These are phyloP conservation scores for Scheffersomyces insectosa DNA, from an alignment of 1,139 yeast genomes.

Conservation along the genomic window DNA sequence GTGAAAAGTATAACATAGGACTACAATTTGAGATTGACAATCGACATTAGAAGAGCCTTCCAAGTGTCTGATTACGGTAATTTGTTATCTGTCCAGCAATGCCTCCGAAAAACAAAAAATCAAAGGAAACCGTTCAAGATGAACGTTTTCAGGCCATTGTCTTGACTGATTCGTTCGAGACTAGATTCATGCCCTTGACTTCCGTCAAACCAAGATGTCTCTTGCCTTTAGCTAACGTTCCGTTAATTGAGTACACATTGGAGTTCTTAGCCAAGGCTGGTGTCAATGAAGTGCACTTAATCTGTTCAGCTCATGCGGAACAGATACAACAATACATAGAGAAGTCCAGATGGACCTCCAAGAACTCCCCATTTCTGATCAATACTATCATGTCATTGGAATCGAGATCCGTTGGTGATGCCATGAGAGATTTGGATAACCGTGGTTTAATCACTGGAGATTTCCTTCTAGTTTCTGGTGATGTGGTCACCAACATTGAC, in stretches of 20 bases:
- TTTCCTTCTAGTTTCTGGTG: slow-evolving; percentile 88
- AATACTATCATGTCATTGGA: slow-evolving; percentile 83
- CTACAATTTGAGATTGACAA: not conserved
- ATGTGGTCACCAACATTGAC: slow-evolving; percentile 88
- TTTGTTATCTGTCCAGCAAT: slow-evolving; percentile 13
- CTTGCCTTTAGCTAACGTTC: slow-evolving; percentile 88
- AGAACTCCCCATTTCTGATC: slow-evolving; percentile 77
- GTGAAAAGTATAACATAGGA: slow-evolving; percentile 3
- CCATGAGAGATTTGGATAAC: slow-evolving; percentile 92
- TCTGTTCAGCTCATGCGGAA: slow-evolving; percentile 90
- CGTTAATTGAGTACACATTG: slow-evolving; percentile 89
- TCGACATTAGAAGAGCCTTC: not conserved
- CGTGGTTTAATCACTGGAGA: slow-evolving; percentile 88
- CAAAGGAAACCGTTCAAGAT: slow-evolving; percentile 61
- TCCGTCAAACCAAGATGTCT: slow-evolving; percentile 84
- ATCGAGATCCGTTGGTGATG: slow-evolving; percentile 92
- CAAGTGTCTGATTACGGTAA: slow-evolving; percentile 2
- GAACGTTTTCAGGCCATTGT: slow-evolving; percentile 91
- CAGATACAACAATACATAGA: slow-evolving; percentile 82
- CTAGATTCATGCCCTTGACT: slow-evolving; percentile 90
- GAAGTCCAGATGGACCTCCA: slow-evolving; percentile 74
- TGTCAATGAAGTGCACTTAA: slow-evolving; percentile 83
- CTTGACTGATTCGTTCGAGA: slow-evolving; percentile 88
- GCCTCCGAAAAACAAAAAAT: slow-evolving; percentile 53
- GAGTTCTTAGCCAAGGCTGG: slow-evolving; percentile 92